A percentile compares a stretch with the other conserved stretches of the same genome.
phyloP scores from a whole-genome alignment of 768 basidiomycete genomes.

The Tylopilus sp. region DNA sequence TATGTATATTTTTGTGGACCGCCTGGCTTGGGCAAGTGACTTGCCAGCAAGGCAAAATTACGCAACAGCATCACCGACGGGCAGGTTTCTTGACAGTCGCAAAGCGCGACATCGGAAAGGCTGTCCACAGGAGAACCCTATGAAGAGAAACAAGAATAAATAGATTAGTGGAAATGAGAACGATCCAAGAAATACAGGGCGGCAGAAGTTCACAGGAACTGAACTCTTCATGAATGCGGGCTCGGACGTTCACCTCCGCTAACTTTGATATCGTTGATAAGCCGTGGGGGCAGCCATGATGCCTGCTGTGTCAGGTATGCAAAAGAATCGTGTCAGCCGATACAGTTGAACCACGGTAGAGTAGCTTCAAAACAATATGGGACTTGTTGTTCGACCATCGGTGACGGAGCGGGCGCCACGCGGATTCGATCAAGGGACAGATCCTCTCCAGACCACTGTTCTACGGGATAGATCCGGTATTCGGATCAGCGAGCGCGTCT shows the following conservation, averaged over 20 bases:
- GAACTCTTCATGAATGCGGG: background rate
- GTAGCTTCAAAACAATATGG: background rate
- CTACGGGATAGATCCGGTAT: background rate
- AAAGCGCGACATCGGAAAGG: slow-evolving; percentile 19
- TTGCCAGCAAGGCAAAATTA: background rate
- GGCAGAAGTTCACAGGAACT: background rate
- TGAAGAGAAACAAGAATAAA: background rate
- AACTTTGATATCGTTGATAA: background rate
- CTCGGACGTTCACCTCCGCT: background rate
- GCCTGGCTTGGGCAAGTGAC: background rate
- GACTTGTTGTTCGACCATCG: background rate
- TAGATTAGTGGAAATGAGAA: background rate
- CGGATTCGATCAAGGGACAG: background rate
- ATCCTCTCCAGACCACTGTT: background rate
- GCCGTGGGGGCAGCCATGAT: background rate
- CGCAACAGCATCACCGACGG: background rate
- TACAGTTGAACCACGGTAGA: background rate
- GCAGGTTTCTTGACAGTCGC: background rate
- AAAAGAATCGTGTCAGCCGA: background rate
- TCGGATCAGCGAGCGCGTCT: background rate
- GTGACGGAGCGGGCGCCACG: background rate
- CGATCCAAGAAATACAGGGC: background rate
- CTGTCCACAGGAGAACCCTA: background rate
- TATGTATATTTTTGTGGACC: background rate
- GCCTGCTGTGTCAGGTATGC: background rate